phyloP scores from a whole-genome alignment of 495 filamentous ascomycete genomes.

The Aspergillus egyptiacus region DNA sequence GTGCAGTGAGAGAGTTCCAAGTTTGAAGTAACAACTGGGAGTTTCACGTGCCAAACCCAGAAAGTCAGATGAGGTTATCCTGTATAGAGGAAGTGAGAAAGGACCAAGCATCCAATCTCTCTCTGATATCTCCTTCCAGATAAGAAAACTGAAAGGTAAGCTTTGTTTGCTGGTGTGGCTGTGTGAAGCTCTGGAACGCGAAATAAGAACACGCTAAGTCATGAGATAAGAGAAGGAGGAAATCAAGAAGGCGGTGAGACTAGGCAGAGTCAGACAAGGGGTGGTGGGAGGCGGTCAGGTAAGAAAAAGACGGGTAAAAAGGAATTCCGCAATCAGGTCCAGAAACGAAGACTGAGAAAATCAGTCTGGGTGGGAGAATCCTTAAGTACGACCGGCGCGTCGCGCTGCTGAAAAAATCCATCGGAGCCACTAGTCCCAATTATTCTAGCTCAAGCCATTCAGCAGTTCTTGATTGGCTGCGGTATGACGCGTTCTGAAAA shows the following conservation, averaged over 20 bases:
- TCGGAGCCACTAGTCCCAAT: slow-evolving; percentile 32
- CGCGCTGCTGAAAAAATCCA: slow-evolving; percentile 38
- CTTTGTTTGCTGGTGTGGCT: slow-evolving; percentile 2
- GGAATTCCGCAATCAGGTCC: slow-evolving; percentile 29
- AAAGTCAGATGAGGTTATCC: background rate
- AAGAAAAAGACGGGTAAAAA: slow-evolving; percentile 22
- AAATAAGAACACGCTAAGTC: slow-evolving; percentile 18
- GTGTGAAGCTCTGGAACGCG: slow-evolving; percentile 8
- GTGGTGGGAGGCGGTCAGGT: slow-evolving; percentile 15
- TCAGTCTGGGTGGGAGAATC: slow-evolving; percentile 45
- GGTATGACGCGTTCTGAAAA: slow-evolving; percentile 25
- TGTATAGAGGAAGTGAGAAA: background rate
- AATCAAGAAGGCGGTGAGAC: slow-evolving; percentile 5
- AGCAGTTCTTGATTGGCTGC: slow-evolving; percentile 30
- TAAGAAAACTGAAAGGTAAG: background rate
- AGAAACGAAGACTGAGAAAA: slow-evolving; percentile 40
- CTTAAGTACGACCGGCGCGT: slow-evolving; percentile 47
- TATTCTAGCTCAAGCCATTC: slow-evolving; percentile 31
- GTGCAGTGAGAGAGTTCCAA: no score
- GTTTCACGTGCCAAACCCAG: slow-evolving; percentile 16
- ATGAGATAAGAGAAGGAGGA: slow-evolving; percentile 8
- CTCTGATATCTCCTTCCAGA: background rate
- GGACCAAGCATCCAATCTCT: background rate
- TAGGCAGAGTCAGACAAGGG: slow-evolving; percentile 5
- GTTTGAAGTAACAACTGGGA: slow-evolving; percentile 7